phyloP scores from a whole-genome alignment of 1,284 basidiomycete genomes.

The Ceratobasidium sp. region DNA sequence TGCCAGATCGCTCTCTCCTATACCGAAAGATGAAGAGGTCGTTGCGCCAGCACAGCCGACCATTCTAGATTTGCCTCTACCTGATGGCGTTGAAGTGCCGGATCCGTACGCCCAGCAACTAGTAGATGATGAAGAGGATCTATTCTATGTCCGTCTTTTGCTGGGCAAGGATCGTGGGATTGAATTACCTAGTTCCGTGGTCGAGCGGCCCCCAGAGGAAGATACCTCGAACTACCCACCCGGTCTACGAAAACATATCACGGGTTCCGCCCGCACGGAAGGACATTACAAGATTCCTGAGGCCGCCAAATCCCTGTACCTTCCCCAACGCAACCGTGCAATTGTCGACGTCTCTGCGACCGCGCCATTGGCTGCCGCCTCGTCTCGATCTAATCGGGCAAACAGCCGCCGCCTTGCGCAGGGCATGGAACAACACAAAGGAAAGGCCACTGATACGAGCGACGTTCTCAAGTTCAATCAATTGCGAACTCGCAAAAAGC shows the following conservation, averaged over 20 bases:
- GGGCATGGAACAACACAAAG: slow-evolving; percentile 91
- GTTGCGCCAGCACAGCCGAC: slow-evolving; percentile 48
- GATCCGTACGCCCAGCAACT: slow-evolving; percentile 69
- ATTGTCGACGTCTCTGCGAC: slow-evolving; percentile 52
- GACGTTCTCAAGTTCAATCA: slow-evolving; percentile 96
- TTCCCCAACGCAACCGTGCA: slow-evolving; percentile 66
- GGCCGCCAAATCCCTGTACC: slow-evolving; percentile 89
- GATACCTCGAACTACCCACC: slow-evolving; percentile 37
- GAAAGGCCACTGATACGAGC: slow-evolving; percentile 46
- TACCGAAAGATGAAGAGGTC: slow-evolving; percentile 48
- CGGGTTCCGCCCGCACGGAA: slow-evolving; percentile 89
- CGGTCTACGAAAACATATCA: slow-evolving; percentile 71
- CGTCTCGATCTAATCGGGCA: slow-evolving; percentile 91
- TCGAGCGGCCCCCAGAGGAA: slow-evolving; percentile 12
- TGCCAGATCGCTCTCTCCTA: slow-evolving; percentile 42
- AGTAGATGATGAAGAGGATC: slow-evolving; percentile 91
- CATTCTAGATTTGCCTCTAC: neutral
- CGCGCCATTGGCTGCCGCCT: slow-evolving; percentile 54
- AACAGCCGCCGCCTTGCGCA: slow-evolving; percentile 92
- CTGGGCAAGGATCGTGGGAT: slow-evolving; percentile 41
- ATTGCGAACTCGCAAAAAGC: slow-evolving; percentile 97
- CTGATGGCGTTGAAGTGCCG: slow-evolving; percentile 47
- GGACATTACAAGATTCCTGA: slow-evolving; percentile 95
- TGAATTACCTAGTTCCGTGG: slow-evolving; percentile 26
- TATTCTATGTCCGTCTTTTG: slow-evolving; percentile 67